phyloP scores from a whole-genome alignment of 2,329 filamentous ascomycete genomes.

The Phyllosticta paracitricarpa region DNA sequence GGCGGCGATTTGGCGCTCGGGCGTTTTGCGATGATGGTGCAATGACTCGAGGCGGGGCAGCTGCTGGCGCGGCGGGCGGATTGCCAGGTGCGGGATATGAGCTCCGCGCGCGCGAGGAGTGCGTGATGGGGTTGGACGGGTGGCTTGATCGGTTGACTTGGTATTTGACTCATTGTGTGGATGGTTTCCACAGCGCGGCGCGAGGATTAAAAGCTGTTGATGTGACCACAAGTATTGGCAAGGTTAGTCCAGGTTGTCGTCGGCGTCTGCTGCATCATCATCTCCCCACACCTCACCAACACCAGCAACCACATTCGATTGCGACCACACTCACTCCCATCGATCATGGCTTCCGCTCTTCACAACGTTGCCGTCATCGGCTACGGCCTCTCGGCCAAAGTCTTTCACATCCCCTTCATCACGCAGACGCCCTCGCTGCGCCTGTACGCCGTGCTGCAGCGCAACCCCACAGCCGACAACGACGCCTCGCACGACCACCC shows the following conservation, averaged over 20 bases:
- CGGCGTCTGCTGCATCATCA: neutral
- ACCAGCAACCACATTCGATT: neutral
- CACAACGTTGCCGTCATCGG: slow-evolving; percentile 48
- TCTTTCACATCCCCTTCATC: slow-evolving; percentile 79
- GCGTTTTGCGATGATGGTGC: neutral
- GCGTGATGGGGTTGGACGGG: neutral
- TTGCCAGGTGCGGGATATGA: neutral
- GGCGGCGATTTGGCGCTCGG: no score
- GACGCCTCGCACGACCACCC: slow-evolving; percentile 63
- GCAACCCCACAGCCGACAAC: slow-evolving; percentile 52
- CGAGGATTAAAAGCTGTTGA: neutral
- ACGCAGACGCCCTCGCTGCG: slow-evolving; percentile 44
- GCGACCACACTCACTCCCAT: neutral
- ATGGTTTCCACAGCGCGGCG: neutral
- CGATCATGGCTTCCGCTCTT: neutral
- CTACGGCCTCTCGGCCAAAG: slow-evolving; percentile 59
- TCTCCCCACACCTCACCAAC: neutral
- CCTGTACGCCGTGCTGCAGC: slow-evolving; percentile 68
- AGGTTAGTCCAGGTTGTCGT: neutral
- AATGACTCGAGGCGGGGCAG: neutral
- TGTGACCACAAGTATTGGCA: neutral
- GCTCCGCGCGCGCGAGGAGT: neutral
- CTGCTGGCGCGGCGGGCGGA: neutral
- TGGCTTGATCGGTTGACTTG: neutral
- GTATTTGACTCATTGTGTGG: neutral